Percentiles rank a stretch among this genome's conserved stretches.
phyloP scores from a whole-genome alignment of 2,329 filamentous ascomycete species.

The Paraphaeosphaeria sporulosa region DNA sequence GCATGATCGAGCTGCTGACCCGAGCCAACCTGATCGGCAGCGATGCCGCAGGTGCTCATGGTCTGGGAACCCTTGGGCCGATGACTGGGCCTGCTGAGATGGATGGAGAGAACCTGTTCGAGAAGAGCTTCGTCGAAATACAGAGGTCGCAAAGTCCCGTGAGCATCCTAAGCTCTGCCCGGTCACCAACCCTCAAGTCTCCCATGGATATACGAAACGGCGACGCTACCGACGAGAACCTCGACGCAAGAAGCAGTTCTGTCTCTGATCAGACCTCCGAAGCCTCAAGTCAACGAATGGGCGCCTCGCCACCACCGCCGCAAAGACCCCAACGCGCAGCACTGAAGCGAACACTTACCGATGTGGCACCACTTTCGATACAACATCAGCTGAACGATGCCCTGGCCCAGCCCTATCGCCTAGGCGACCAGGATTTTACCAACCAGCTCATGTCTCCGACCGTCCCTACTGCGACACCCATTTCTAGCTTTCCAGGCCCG shows the following conservation, averaged over 20 bases:
- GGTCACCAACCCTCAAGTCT: constrained; percentile 27
- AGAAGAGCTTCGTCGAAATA: constrained; percentile 74
- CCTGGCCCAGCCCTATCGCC: constrained; percentile 80
- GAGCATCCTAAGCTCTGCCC: constrained; percentile 39
- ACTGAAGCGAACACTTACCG: constrained; percentile 87
- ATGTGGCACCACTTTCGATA: constrained; percentile 75
- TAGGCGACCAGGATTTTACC: constrained; percentile 57
- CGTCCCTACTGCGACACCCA: constrained; percentile 48
- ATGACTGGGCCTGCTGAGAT: constrained; percentile 81
- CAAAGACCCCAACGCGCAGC: constrained; percentile 60
- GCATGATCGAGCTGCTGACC: constrained; percentile 87
- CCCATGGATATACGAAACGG: constrained; percentile 19
- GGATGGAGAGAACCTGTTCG: constrained; percentile 82
- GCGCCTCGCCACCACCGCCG: constrained; percentile 26
- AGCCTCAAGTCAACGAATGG: constrained; percentile 28
- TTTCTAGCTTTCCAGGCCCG: constrained; percentile 43
- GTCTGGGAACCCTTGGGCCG: constrained; percentile 64
- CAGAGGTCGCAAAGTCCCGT: constrained; percentile 57
- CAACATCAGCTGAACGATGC: constrained; percentile 87
- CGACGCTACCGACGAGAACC: constrained; percentile 21
- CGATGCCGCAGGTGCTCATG: constrained; percentile 64
- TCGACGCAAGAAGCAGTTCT: constrained; percentile 25
- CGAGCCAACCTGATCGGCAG: constrained; percentile 80
- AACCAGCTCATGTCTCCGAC: constrained; percentile 57
- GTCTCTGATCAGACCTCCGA: constrained; percentile 33